Conservation (phyloP, 805 yeast genomes). For the Isabelozyma heimii region DNA sequence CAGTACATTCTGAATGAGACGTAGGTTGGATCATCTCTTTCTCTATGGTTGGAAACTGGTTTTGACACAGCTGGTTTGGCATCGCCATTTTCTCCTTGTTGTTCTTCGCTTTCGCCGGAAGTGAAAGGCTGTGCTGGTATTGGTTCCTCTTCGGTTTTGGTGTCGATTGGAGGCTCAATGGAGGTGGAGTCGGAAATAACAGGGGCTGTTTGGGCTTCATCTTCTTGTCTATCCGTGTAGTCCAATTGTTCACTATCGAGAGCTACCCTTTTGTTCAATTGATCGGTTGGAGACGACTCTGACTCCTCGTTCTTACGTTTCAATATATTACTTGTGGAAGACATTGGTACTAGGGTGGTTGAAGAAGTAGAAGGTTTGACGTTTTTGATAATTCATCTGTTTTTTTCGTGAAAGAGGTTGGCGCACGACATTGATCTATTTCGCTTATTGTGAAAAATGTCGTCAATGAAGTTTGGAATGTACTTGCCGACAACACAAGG, state of each 20-base stretch:
- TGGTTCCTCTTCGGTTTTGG: constrained; percentile 2
- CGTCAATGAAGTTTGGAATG: too few species aligned
- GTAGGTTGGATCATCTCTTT: constrained; percentile 54
- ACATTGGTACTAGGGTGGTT: constrained; percentile 1
- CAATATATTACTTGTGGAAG: constrained; percentile 31
- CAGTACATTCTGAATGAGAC: constrained; percentile 74
- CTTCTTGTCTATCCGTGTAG: constrained; percentile 39
- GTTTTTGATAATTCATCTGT: background rate
- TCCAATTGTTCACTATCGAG: constrained; percentile 60
- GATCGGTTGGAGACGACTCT: constrained; percentile 41
- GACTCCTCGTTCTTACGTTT: constrained; percentile 70
- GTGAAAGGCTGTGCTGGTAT: constrained; percentile 5
- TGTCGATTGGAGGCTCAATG: constrained; percentile 3
- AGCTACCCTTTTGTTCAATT: constrained; percentile 65
- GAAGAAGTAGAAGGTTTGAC: background rate
- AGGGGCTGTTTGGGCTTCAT: constrained; percentile 42
- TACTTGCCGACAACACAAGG: too few species aligned
- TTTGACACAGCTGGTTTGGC: constrained; percentile 10
- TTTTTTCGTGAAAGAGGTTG: background rate
- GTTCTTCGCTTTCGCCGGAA: background rate
- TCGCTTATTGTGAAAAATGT: too few species aligned
- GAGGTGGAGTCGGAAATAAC: constrained; percentile 13
- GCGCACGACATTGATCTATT: background rate
- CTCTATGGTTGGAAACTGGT: constrained; percentile 40
- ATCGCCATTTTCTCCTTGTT: background rate